Base-by-base conservation (phyloP, 805 yeast species). In the Candida patagonica region DNA sequence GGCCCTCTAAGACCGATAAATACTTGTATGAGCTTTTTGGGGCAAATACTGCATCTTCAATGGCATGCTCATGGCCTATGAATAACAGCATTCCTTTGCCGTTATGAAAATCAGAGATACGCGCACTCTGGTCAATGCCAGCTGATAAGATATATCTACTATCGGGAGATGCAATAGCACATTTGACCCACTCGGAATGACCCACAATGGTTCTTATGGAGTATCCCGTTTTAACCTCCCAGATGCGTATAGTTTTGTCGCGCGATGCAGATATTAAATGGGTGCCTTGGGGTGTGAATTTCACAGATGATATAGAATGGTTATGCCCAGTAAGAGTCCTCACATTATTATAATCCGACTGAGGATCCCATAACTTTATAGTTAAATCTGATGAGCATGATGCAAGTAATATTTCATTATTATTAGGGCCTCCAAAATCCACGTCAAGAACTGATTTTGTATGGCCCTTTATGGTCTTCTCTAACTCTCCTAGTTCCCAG, bases 141-240 rank as follows among this genome's bases (percentile, higher is more conserved):
- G 87, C 81, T 1, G 88, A 77, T 16, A 85, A 44, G 3, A 84
- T 43, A 46, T 70, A 81, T 34, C 75, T 78, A 2, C 79, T 80
- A 31, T 62, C 62, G 3, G 47, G 43, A 23, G 63, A 57, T 1
- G 67, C 54, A 45, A 40, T 26, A 17, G 40, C 42, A 8, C 74
- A 66, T 42, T 95, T 65, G 3, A 86, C 86, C 96, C 96, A 88
- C 48, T 86, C 95, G 7, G 83, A 71, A 59, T 88, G 96, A 1
- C 88, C 89, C 12, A 72, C 67, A 42, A 86, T 74, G 0, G 83
- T 74, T 44, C 71, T 69, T 13, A 74, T 49, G 44, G 86, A 74
- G 67, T 74, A 76, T 0, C 95, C 95, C 1, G 76, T 60, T 9
- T 59, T 55, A 47, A 78, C 68, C 46, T 76, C 77, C 83, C 94